A percentile compares a stretch with the other conserved stretches of the same genome.
Evolutionary conservation across 805 yeast species (phyloP).

Genomic region (Metschnikowia henanensis): DNA sequence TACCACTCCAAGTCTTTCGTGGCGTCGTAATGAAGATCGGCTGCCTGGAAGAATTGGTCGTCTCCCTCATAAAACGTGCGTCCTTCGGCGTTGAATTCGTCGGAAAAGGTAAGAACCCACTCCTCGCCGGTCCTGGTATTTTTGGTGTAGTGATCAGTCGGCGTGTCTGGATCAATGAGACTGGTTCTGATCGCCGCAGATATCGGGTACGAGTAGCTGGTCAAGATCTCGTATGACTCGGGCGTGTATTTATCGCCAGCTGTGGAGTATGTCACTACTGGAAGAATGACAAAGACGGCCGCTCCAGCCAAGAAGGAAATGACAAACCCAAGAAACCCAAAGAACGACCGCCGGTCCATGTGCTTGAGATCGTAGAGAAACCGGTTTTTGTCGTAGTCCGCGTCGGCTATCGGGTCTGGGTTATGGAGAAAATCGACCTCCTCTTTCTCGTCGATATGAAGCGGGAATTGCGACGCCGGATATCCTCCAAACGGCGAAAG

Average conservation of each 20-base stretch:
- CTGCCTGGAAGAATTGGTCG: slow-evolving; percentile 89
- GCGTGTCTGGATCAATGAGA: slow-evolving; percentile 76
- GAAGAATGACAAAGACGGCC: slow-evolving; percentile 71
- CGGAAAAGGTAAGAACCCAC: slow-evolving; percentile 86
- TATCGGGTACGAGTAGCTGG: slow-evolving; percentile 57
- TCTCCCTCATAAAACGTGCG: slow-evolving; percentile 89
- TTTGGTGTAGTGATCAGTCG: slow-evolving; percentile 48
- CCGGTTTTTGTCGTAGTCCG: slow-evolving; percentile 72
- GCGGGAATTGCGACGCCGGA: slow-evolving; percentile 95
- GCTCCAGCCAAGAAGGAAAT: slow-evolving; percentile 59
- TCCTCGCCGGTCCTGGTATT: slow-evolving; percentile 25
- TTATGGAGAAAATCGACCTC: slow-evolving; percentile 94
- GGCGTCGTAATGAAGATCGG: slow-evolving; percentile 81
- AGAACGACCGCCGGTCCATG: slow-evolving; percentile 61
- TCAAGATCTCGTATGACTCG: slow-evolving; percentile 43
- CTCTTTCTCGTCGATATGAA: slow-evolving; percentile 89
- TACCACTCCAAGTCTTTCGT: slow-evolving; percentile 94
- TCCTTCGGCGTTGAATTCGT: slow-evolving; percentile 89
- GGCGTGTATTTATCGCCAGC: slow-evolving; percentile 35
- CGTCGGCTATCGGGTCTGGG: slow-evolving; percentile 94
- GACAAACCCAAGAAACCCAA: slow-evolving; percentile 61
- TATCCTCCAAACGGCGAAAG: slow-evolving; percentile 87
- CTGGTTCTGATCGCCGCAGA: slow-evolving; percentile 58
- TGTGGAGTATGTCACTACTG: slow-evolving; percentile 83
- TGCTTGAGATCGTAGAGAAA: slow-evolving; percentile 62